These are phyloP conservation scores for Papiliotrema terrestris DNA, from an alignment of 1,284 basidiomycete genomes.

Conservation along the genomic window DNA sequence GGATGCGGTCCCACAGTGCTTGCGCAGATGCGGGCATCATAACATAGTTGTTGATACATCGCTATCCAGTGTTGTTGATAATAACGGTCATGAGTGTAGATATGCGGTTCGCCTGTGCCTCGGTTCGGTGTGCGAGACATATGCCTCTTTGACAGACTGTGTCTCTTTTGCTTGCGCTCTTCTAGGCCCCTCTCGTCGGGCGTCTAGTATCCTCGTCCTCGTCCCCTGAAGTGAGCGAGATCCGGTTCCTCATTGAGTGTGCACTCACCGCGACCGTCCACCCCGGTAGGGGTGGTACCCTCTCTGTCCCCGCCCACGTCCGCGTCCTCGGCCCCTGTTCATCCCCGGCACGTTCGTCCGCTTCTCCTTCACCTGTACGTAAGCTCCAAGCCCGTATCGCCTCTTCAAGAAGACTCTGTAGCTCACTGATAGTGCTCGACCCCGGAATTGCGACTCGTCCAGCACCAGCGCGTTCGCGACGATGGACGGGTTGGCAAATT, in stretches of 20 bases:
- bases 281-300: slow-evolving; percentile 74
- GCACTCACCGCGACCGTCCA: slow-evolving; percentile 67
- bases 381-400: neutral
- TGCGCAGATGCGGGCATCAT: too few relatives aligned
- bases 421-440: slow-evolving; percentile 82
- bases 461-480: slow-evolving; percentile 91
- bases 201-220: slow-evolving; percentile 9
- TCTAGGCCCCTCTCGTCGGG: neutral
- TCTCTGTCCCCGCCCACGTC: slow-evolving; percentile 53
- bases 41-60: too few relatives aligned
- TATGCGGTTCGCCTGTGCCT: too few relatives aligned
- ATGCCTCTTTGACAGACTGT: too few relatives aligned
- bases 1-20: too few relatives aligned
- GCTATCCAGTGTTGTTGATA: too few relatives aligned
- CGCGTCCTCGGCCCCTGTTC: slow-evolving; percentile 69
- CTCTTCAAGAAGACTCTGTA: slow-evolving; percentile 2
- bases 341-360: slow-evolving; percentile 90
- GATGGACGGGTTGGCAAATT: slow-evolving; percentile 92
- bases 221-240: slow-evolving; percentile 2
- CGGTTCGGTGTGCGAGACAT: too few relatives aligned
- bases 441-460: slow-evolving; percentile 92
- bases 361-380: slow-evolving; percentile 75
- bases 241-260: too few relatives aligned
- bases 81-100: neutral
- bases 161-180: neutral